These are phyloP conservation scores for Aulographum hederae DNA, from an alignment of 2,329 filamentous ascomycete species.

Conservation along the genomic window DNA sequence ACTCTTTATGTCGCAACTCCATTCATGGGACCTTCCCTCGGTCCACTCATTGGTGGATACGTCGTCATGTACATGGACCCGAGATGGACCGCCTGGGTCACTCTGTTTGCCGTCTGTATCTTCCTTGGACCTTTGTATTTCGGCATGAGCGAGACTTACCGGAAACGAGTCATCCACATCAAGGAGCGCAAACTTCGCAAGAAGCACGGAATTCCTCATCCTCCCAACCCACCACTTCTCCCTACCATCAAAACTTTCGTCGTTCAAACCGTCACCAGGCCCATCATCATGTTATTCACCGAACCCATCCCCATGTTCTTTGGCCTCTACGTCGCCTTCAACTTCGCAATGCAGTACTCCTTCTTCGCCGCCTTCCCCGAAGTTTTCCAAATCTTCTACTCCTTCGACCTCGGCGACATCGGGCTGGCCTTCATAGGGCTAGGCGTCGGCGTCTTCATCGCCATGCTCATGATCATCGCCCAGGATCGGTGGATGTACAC, in stretches of 20 bases:
- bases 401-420: conserved; percentile 12
- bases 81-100: conserved; percentile 24
- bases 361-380: conserved; percentile 21
- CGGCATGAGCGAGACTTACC: conserved; percentile 35
- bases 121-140: conserved; percentile 18
- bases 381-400: conserved; percentile 13
- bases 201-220: conserved; percentile 8
- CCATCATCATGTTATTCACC: conserved; percentile 17
- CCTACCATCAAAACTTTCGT: conserved; percentile 22
- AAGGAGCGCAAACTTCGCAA: conserved; percentile 16
- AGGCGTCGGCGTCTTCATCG: conserved; percentile 9
- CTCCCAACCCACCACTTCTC: conserved; percentile 7
- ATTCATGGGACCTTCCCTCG: conserved; percentile 14
- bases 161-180: conserved; percentile 26
- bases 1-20: conserved; percentile 14
- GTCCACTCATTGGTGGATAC: conserved; percentile 19
- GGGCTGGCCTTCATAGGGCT: conserved; percentile 16
- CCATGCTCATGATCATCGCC: conserved; percentile 10
- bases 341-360: conserved; percentile 21
- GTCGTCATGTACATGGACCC: conserved; percentile 20
- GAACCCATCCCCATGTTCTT: conserved; percentile 23
- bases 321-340: conserved; percentile 22
- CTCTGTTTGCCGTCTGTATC: conserved; percentile 20
- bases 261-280: conserved; percentile 3
- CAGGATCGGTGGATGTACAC: conserved; percentile 12